Conservation (phyloP, 108 stramenopile species). For the Phaeodactylum tricornutum region DNA sequence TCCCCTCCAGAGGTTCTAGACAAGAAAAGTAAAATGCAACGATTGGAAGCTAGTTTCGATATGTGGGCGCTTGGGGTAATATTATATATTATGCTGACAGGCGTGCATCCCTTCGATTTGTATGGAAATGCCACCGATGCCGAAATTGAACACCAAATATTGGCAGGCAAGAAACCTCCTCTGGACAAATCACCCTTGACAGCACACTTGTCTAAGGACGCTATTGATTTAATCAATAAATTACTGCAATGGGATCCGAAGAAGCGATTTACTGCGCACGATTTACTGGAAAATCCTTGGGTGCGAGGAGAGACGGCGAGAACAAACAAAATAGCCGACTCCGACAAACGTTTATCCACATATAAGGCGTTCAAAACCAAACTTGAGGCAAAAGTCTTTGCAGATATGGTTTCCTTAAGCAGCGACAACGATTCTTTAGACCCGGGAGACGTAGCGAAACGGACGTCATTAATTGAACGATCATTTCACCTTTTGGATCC, state of each 20-base stretch:
- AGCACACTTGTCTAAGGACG: constrained; percentile 42
- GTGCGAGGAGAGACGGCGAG: constrained; percentile 73
- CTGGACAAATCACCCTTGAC: constrained; percentile 22
- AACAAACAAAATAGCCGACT: constrained; percentile 51
- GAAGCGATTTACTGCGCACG: constrained; percentile 51
- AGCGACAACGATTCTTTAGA: constrained; percentile 20
- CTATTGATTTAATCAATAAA: constrained; percentile 35
- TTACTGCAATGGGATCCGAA: constrained; percentile 55
- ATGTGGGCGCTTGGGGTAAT: constrained; percentile 87
- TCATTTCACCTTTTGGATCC: constrained; percentile 57
- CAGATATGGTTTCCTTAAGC: constrained; percentile 42
- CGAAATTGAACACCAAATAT: constrained; percentile 50
- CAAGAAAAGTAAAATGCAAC: not conserved
- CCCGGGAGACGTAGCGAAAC: constrained; percentile 24
- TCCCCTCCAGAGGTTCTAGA: constrained; percentile 59
- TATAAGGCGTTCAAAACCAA: constrained; percentile 54
- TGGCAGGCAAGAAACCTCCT: constrained; percentile 7
- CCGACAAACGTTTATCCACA: constrained; percentile 48
- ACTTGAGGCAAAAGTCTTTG: constrained; percentile 62
- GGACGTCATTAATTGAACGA: constrained; percentile 61
- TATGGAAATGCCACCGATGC: constrained; percentile 62
- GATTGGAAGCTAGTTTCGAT: constrained; percentile 25
- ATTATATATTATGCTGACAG: constrained; percentile 88
- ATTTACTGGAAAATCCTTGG: constrained; percentile 89
- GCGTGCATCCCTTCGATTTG: constrained; percentile 83